Base-by-base conservation (phyloP, 495 filamentous ascomycete species). In the Filosporella fistucella region DNA sequence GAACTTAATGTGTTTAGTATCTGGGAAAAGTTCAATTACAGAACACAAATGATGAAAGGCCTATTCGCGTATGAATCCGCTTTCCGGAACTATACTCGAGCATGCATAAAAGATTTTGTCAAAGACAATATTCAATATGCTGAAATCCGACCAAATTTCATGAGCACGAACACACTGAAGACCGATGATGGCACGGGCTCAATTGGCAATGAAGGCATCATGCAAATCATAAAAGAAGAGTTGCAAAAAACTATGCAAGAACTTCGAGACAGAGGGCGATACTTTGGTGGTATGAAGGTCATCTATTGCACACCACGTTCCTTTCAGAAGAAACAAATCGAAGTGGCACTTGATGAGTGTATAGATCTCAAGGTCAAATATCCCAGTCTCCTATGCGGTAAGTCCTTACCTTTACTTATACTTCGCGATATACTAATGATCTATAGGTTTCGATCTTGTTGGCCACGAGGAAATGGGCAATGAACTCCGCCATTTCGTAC, bases 381-480 rank as follows among this genome's bases (percentile, higher is more conserved):
- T 57, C 82, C 84, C 0, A 61, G 78, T 22, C 76, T 89, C 34
- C 85, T 98, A 42, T 85, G 74, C 12, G 74, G 70, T 70, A 63
- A 51, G 59, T 44, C 17, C 47, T 4, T 14, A 46, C 37, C 5
- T 13, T 4, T 18, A 22, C 68, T 28, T 17, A n/a, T n/a, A n/a
- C n/a, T 18, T 12, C 17, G 40, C 21, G 23, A 23, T n/a, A 16
- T 8, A 20, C 26, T 40, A 44, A 39, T n/a, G 0, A 29, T 0
- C 18, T 30, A n/a, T 13, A 70, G 89, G 91, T 8, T 96, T 88
- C 59, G 93, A 98, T 62, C 63, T 95, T 9, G 87, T 95, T 10
- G 93, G 89, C 11, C 86, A 89, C 62, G 93, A 96, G 67, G 77
- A 88, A 47, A 64, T 75, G 38, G 86, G 83, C 4, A 74, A 89